These are phyloP conservation scores for Ogataea hybrid DNA, from an alignment of 1,139 yeast species.

Conservation along the genomic window DNA sequence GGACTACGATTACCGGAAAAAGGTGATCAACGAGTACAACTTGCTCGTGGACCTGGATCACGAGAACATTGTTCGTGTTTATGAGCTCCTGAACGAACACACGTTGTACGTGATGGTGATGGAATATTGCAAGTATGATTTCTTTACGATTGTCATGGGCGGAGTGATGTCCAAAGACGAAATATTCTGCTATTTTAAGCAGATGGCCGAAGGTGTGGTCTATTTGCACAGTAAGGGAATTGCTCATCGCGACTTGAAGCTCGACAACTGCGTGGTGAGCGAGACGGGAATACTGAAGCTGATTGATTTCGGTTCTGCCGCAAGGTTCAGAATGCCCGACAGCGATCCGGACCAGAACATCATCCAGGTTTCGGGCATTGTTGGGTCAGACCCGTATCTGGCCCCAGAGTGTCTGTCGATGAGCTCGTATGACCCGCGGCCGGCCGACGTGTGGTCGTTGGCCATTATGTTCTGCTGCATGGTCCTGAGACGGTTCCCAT, in stretches of 20 bases:
- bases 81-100: conserved; percentile 58
- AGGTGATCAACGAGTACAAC: conserved; percentile 65
- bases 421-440: conserved; percentile 62
- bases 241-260: conserved; percentile 74
- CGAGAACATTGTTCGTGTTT: conserved; percentile 61
- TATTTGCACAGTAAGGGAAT: conserved; percentile 66
- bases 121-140: conserved; percentile 76
- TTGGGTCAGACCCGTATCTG: conserved; percentile 78
- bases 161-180: conserved; percentile 61
- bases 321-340: conserved; percentile 42
- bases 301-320: conserved; percentile 79
- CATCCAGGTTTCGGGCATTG: conserved; percentile 61
- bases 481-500: conserved; percentile 70
- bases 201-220: conserved; percentile 57
- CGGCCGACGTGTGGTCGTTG: conserved; percentile 75
- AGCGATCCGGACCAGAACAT: conserved; percentile 29
- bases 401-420: conserved; percentile 66
- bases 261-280: conserved; percentile 75
- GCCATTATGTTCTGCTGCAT: conserved; percentile 78
- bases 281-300: conserved; percentile 60
- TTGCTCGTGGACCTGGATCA: conserved; percentile 62
- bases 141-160: conserved; percentile 74
- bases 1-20: conserved; percentile 54
- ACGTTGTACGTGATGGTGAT: conserved; percentile 57
- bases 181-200: conserved; percentile 66